phyloP scores from a whole-genome alignment of 306 rosid species.

The Lablab purpureus region DNA sequence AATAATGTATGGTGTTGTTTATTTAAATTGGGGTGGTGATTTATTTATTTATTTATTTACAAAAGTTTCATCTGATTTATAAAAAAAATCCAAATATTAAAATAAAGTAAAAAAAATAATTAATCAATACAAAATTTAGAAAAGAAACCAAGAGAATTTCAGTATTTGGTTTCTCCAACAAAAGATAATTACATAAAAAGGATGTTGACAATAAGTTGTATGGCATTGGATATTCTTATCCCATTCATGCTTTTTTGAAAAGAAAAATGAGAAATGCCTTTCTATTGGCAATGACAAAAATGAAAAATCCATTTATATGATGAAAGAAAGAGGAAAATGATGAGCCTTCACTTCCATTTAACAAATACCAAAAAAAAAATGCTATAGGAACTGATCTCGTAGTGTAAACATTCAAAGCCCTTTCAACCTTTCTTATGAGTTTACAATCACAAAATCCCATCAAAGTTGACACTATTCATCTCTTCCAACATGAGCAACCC shows the following conservation, averaged over 20 bases:
- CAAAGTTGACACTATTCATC: background rate
- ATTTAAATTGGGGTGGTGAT: background rate
- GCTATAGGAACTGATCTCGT: background rate
- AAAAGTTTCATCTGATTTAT: background rate
- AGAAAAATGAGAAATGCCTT: constrained; percentile 24
- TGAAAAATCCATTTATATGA: constrained; percentile 1
- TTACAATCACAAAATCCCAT: background rate
- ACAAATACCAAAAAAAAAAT: background rate
- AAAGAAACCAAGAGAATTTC: background rate
- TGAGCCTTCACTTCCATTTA: constrained; percentile 10
- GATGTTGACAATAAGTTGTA: background rate
- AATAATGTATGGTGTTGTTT: background rate
- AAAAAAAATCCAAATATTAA: background rate
- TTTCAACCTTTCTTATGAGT: background rate
- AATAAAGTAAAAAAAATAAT: background rate
- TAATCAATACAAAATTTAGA: background rate
- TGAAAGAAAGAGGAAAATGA: background rate
- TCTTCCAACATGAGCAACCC: constrained; percentile 33
- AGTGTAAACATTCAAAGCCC: background rate
- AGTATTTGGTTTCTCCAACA: background rate
- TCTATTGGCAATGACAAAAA: constrained; percentile 19
- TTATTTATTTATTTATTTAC: background rate
- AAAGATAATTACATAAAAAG: background rate
- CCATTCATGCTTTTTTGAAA: constrained; percentile 15
- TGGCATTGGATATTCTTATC: constrained; percentile 33